These are phyloP conservation scores for Dissophora globulifera DNA, from an alignment of 192 early-diverging fungal species.

Conservation along the genomic window DNA sequence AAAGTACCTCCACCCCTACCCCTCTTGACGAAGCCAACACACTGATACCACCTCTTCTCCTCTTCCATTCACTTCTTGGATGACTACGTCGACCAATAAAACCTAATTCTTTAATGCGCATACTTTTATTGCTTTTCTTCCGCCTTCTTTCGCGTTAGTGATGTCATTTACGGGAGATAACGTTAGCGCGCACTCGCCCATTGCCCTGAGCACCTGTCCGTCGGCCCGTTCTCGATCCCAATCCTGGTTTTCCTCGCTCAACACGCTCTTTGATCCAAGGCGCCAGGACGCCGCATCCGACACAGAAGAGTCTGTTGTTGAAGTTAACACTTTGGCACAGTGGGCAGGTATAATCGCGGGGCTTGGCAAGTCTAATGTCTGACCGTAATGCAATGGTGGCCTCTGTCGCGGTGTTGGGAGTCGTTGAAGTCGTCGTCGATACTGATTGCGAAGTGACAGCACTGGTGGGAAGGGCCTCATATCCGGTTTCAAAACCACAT, in stretches of 20 bases:
- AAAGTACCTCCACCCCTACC: constrained; percentile 1
- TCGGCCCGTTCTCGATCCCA: too few species aligned
- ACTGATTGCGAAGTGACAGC: neutral
- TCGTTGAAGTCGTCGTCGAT: too few species aligned
- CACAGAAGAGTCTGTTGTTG: constrained; percentile 18
- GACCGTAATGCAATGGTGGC: neutral
- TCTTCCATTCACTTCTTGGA: neutral
- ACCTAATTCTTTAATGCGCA: neutral
- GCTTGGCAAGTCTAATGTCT: constrained; percentile 26
- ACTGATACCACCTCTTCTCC: neutral
- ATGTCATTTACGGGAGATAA: too few species aligned
- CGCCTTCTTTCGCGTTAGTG: too few species aligned
- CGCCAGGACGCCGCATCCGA: constrained; percentile 28
- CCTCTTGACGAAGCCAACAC: neutral
- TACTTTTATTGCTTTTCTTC: neutral
- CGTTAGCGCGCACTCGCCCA: too few species aligned
- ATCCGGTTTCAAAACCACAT: constrained; percentile 31
- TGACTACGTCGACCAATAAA: neutral
- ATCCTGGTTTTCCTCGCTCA: neutral
- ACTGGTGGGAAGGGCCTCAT: neutral
- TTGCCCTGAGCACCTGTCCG: too few species aligned
- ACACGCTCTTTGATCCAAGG: constrained; percentile 10
- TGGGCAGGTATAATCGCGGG: constrained; percentile 41
- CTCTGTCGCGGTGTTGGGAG: neutral
- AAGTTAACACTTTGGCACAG: constrained; percentile 33